Base-by-base conservation (phyloP, 1,284 basidiomycete species). In the Peniophora sp. region DNA sequence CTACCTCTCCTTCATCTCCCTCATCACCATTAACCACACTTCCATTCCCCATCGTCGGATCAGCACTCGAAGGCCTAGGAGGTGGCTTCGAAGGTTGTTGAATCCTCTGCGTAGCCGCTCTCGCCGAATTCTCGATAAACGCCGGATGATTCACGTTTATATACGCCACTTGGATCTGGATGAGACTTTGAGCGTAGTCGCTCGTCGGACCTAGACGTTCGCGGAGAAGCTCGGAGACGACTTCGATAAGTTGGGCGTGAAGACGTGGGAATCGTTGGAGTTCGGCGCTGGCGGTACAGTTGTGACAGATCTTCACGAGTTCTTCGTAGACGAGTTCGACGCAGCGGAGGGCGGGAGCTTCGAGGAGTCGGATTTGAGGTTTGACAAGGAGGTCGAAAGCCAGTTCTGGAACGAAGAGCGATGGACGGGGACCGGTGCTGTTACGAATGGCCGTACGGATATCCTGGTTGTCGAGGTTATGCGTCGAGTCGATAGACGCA, bases 281-380 rank as follows among this genome's bases (percentile, higher is more conserved):
- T 69, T 98, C 92, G 49, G 81, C 68, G 63, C 86, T 90, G 8
- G 27, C 27, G 8, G 95, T 97, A 71, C 95, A 97, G 65, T 96
- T 98, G 69, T 99, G 97, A 69, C 97, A 99, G 55, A 99, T 97
- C 77, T 98, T 98, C 63, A 99, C 97, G 50, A 99, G 74, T 69
- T 99, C 97, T 68, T 99, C 97, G 66, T 99, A 99, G 11, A 99
- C 97, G 56, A 99, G 72, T 69, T 99, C 97, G 25, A 99, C 97
- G 62, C 97, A 99, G 39, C 96, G 80, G 69, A 97, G 69, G 69
- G 90, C 90, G 6, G 97, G 96, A 3, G 92, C 81, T 68, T 98
- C 95, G 53, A 99, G 73, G 27, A 99, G 76, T 71, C 97, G 97
- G 70, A 99, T 98, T 69, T 99, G 97, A 0, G 97, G 97, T 68